Conservation (phyloP, 2,329 filamentous ascomycete genomes). For the Trichothecium roseum region DNA sequence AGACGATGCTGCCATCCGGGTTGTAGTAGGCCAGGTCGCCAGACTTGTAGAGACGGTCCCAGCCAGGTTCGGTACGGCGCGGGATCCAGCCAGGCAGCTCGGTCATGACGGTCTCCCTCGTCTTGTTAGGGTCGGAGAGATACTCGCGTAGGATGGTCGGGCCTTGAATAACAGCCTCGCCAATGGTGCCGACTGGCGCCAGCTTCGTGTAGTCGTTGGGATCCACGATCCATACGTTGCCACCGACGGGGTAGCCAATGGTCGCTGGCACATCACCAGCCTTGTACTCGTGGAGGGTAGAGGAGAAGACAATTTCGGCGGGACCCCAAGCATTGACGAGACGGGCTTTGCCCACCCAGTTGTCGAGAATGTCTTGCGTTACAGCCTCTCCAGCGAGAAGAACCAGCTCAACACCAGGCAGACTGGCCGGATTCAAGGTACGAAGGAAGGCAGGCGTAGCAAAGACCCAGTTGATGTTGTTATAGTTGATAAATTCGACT, state of each 20-base stretch:
- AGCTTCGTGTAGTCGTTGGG: constrained; percentile 2
- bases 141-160: constrained; percentile 37
- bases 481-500: not conserved
- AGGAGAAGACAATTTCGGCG: not conserved
- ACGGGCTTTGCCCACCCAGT: constrained; percentile 1
- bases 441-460: constrained; percentile 6
- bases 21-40: constrained; percentile 1
- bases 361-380: not conserved
- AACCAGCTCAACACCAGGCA: constrained; percentile 3
- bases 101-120: constrained; percentile 12
- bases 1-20: constrained; percentile 1
- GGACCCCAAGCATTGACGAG: constrained; percentile 2
- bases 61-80: not conserved
- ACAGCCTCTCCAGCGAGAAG: constrained; percentile 6
- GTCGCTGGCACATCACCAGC: not conserved
- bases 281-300: not conserved
- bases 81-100: constrained; percentile 1
- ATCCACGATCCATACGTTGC: constrained; percentile 6
- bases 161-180: constrained; percentile 9
- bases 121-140: constrained; percentile 21
- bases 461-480: constrained; percentile 4
- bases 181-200: constrained; percentile 6
- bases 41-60: constrained; percentile 1
- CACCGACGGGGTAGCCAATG: constrained; percentile 6
- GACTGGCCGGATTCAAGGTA: constrained; percentile 2